phyloP scores from a whole-genome alignment of 2,329 filamentous ascomycete genomes.

The Triangularia setosa region DNA sequence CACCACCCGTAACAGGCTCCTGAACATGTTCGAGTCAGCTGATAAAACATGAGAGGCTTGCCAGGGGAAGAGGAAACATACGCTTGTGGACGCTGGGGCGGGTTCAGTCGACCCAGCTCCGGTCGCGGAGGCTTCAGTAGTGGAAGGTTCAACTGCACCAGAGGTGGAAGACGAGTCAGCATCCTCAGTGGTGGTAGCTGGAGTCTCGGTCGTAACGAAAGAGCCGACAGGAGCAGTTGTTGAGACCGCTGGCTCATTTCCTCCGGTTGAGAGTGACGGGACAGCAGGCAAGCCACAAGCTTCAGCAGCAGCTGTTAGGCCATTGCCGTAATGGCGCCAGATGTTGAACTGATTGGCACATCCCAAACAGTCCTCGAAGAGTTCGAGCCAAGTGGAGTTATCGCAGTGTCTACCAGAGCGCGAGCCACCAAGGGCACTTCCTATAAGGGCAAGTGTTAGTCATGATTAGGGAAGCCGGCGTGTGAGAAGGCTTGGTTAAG shows the following conservation, averaged over 20 bases:
- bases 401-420: constrained; percentile 35
- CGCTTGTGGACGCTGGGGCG: background rate
- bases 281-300: constrained; percentile 28
- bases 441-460: constrained; percentile 17
- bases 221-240: background rate
- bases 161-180: background rate
- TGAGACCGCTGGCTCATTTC: background rate
- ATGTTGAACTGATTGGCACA: constrained; percentile 42
- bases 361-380: constrained; percentile 42
- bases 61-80: background rate
- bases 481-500: background rate
- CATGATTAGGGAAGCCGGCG: background rate
- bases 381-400: constrained; percentile 36
- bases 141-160: background rate
- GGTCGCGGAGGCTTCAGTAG: background rate
- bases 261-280: constrained; percentile 10
- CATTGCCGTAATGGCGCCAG: constrained; percentile 41
- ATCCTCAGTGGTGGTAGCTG: background rate
- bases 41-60: background rate
- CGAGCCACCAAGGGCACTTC: constrained; percentile 35
- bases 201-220: background rate
- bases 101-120: background rate
- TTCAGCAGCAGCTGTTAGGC: constrained; percentile 32
- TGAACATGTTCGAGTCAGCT: background rate
- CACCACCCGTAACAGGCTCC: background rate